These are phyloP conservation scores for Porogramme epimiltina DNA, from an alignment of 1,284 basidiomycete genomes.

Conservation along the genomic window DNA sequence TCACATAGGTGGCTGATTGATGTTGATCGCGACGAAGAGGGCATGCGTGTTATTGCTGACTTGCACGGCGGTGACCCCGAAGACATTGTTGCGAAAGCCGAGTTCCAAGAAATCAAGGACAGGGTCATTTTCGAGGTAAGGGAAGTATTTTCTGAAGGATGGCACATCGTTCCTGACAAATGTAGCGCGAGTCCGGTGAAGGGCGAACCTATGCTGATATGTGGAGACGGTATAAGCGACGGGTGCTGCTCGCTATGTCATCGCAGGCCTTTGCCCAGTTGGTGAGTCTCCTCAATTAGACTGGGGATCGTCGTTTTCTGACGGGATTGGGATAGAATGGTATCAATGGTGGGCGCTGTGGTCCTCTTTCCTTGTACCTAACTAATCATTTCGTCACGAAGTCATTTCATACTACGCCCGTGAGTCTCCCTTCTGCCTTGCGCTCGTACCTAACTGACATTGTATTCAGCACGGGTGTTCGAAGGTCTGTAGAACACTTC, in stretches of 20 bases:
- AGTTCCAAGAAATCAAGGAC: conserved; percentile 93
- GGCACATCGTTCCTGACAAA: background rate
- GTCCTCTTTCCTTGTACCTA: background rate
- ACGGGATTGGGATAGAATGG: conserved; percentile 62
- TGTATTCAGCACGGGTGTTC: conserved; percentile 69
- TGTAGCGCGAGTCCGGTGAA: conserved; percentile 73
- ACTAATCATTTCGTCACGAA: conserved; percentile 30
- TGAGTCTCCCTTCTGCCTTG: conserved; percentile 40
- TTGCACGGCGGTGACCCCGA: conserved; percentile 87
- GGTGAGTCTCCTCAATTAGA: conserved; percentile 47
- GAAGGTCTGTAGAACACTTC: conserved; percentile 59
- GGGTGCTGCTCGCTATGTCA: conserved; percentile 96
- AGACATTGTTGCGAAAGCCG: conserved; percentile 73
- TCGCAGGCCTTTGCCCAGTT: conserved; percentile 96
- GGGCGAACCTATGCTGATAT: conserved; percentile 81
- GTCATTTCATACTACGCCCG: conserved; percentile 96
- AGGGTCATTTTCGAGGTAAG: conserved; percentile 81
- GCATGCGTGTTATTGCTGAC: conserved; percentile 88
- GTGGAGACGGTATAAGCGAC: conserved; percentile 87
- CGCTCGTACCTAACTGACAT: conserved; percentile 5
- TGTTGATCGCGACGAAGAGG: conserved; percentile 83
- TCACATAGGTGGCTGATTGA: conserved; percentile 86
- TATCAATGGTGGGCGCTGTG: conserved; percentile 67
- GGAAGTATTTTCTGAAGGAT: background rate
- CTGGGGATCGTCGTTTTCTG: conserved; percentile 1